Percentiles rank a stretch among this genome's conserved stretches.
phyloP scores from a whole-genome alignment of 1,284 basidiomycete species.

The Puccinia brachypodii region DNA sequence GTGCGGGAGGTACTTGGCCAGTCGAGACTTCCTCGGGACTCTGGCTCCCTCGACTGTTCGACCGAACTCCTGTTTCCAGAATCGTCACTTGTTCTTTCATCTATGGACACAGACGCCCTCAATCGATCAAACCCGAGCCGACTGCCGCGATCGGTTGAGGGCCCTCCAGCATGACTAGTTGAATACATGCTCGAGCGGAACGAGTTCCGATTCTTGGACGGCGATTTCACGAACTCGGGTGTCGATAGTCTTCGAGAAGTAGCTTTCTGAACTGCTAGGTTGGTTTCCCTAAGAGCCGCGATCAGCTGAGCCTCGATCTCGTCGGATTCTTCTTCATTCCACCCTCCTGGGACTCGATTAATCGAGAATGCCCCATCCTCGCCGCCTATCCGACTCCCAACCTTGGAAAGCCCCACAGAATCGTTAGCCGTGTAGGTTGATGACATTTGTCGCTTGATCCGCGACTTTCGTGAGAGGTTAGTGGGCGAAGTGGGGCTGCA shows the following conservation, averaged over 20 bases:
- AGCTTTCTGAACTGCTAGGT: conserved; percentile 47
- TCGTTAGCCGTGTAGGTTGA: not conserved
- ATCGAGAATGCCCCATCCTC: not conserved
- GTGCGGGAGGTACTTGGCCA: not conserved
- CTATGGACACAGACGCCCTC: conserved; percentile 5
- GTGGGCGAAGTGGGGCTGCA: conserved; percentile 31
- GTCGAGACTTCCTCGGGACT: not conserved
- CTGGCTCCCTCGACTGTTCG: not conserved
- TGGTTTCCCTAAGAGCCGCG: conserved; percentile 35
- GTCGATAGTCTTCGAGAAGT: conserved; percentile 34
- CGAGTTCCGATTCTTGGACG: not conserved
- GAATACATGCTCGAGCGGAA: conserved; percentile 9
- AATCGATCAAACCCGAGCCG: not conserved
- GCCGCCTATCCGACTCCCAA: not conserved
- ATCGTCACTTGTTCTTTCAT: not conserved
- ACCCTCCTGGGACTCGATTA: conserved; percentile 21
- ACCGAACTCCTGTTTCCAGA: not conserved
- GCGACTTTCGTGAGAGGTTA: conserved; percentile 35
- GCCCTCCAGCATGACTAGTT: not conserved
- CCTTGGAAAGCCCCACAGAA: not conserved
- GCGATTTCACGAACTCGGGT: conserved; percentile 23
- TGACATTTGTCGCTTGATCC: conserved; percentile 41
- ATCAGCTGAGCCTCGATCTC: conserved; percentile 43
- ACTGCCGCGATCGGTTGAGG: not conserved
- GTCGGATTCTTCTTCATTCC: conserved; percentile 37